Percentiles rank a stretch among this genome's conserved stretches.
These are phyloP conservation scores for Hibiscus trionum DNA, from an alignment of 345 rosid species.

Conservation along the genomic window DNA sequence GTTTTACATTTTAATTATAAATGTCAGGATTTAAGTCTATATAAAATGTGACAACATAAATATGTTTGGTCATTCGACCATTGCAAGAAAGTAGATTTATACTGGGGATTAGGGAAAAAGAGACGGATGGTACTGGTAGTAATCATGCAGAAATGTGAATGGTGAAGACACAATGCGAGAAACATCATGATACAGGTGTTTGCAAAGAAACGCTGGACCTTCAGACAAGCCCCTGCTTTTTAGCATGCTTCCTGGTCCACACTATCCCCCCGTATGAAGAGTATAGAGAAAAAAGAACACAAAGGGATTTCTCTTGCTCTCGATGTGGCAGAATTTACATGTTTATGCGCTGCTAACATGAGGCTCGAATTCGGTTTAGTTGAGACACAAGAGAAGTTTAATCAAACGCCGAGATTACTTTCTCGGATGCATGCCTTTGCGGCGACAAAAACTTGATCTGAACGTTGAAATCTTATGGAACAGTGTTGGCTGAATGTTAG, in stretches of 20 bases:
- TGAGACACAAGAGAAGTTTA: background rate
- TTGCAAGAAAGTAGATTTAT: too few species aligned
- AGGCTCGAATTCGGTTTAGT: too few species aligned
- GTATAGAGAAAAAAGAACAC: too few species aligned
- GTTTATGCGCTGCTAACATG: background rate
- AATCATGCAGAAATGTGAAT: background rate
- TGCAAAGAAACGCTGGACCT: background rate
- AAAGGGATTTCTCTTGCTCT: background rate
- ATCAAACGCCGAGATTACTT: background rate
- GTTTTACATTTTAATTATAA: too few species aligned
- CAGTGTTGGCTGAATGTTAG: too few species aligned
- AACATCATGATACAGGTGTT: background rate
- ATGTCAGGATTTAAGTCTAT: too few species aligned
- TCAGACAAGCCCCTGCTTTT: background rate
- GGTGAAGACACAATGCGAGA: background rate
- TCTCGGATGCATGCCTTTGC: background rate
- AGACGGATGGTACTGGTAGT: background rate
- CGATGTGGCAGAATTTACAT: background rate
- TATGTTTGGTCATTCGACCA: too few species aligned
- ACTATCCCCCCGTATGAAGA: background rate
- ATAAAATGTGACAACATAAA: too few species aligned
- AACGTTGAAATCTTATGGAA: too few species aligned
- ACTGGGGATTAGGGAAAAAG: background rate
- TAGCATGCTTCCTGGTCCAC: constrained; percentile 3
- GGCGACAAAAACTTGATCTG: too few species aligned